These are phyloP conservation scores for Lecanoromycetidae sp. DNA, from an alignment of 2,329 filamentous ascomycete genomes.

Conservation along the genomic window DNA sequence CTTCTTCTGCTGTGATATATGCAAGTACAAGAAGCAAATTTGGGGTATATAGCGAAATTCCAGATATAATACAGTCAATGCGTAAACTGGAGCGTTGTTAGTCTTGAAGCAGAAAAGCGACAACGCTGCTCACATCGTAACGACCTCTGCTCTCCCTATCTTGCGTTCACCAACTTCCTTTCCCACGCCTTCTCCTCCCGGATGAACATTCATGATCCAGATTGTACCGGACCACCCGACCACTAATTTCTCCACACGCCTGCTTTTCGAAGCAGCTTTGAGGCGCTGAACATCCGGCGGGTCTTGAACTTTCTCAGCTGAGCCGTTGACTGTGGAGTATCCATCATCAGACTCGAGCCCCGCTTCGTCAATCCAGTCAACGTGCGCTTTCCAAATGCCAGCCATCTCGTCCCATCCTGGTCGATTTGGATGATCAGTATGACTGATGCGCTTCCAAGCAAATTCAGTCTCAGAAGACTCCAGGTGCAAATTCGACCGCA, in stretches of 20 bases:
- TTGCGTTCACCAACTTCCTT: constrained; percentile 58
- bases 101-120: not conserved
- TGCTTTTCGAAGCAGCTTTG: constrained; percentile 19
- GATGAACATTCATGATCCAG: constrained; percentile 87
- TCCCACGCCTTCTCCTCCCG: constrained; percentile 54
- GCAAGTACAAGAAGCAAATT: constrained; percentile 83
- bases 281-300: constrained; percentile 18
- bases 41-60: constrained; percentile 90
- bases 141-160: constrained; percentile 73
- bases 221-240: constrained; percentile 94
- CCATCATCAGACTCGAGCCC: constrained; percentile 62
- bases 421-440: constrained; percentile 77
- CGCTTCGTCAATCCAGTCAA: constrained; percentile 85
- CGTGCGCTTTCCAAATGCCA: constrained; percentile 80
- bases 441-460: constrained; percentile 89
- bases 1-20: constrained; percentile 64
- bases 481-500: constrained; percentile 76
- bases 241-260: constrained; percentile 60
- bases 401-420: constrained; percentile 94
- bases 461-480: constrained; percentile 65
- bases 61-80: constrained; percentile 96
- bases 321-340: constrained; percentile 24
- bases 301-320: constrained; percentile 15
- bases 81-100: constrained; percentile 50
- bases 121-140: constrained; percentile 62